Evolutionary conservation across 106 monocot species (phyloP).

Genomic region (Acorus calamus): DNA sequence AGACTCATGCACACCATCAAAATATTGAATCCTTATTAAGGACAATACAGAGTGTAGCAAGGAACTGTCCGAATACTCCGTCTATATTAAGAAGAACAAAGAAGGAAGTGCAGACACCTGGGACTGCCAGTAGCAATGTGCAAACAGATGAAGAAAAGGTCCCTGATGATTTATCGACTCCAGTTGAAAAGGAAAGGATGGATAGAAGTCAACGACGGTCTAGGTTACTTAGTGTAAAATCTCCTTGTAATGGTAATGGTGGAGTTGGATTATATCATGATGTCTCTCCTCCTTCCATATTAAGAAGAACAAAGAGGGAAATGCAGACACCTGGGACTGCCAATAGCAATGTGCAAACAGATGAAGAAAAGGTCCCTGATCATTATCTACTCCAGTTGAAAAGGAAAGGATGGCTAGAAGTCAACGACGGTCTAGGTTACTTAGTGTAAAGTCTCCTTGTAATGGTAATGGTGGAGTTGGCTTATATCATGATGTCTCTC

Average conservation of each 20-base stretch:
- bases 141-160: background rate
- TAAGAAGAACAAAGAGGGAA: too few relatives aligned
- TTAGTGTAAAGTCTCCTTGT: background rate
- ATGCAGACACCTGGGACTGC: too few relatives aligned
- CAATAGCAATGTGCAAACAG: too few relatives aligned
- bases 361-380: too few relatives aligned
- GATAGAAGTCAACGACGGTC: background rate
- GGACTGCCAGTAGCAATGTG: slow-evolving; percentile 10
- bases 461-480: background rate
- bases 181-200: slow-evolving; percentile 9
- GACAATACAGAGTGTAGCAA: slow-evolving; percentile 26
- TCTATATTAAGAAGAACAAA: slow-evolving; percentile 51
- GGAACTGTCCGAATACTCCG: slow-evolving; percentile 56
- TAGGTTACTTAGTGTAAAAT: slow-evolving; percentile 4
- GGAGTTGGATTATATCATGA: too few relatives aligned
- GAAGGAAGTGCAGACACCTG: slow-evolving; percentile 21
- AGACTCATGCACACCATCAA: background rate
- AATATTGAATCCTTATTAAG: slow-evolving; percentile 34
- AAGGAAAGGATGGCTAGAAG: too few relatives aligned
- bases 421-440: too few relatives aligned
- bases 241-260: background rate
- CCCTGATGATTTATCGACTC: slow-evolving; percentile 12
- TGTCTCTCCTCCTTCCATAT: too few relatives aligned
- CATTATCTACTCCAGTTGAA: too few relatives aligned
- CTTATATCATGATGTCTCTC: slow-evolving; percentile 28